A percentile compares a stretch with the other conserved stretches of the same genome.
These are phyloP conservation scores for Citrullus mucosospermus DNA, from an alignment of 306 rosid species.

Conservation along the genomic window DNA sequence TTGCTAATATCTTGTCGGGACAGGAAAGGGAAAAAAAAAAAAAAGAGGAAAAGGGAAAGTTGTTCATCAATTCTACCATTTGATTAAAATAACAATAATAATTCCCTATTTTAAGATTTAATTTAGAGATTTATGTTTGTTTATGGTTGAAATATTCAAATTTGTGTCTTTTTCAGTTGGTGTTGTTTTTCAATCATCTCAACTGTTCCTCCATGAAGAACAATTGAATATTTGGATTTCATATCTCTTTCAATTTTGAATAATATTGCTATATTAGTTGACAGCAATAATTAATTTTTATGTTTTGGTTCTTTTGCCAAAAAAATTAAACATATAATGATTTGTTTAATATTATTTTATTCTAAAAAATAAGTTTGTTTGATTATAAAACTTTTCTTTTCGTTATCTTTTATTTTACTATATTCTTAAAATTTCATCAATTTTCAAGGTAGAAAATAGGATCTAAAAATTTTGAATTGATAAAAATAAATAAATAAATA, in stretches of 20 bases:
- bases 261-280: neutral
- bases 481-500: too few relatives aligned
- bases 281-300: neutral
- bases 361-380: neutral
- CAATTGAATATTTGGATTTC: neutral
- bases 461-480: too few relatives aligned
- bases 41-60: neutral
- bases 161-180: slow-evolving; percentile 3
- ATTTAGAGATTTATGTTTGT: neutral
- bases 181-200: neutral
- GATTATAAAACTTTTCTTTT: neutral
- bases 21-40: neutral
- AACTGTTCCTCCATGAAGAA: neutral
- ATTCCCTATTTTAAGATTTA: neutral
- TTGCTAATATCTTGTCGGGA: slow-evolving; percentile 3
- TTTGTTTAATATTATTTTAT: neutral
- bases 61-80: neutral
- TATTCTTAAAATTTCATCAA: neutral
- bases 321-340: neutral
- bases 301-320: neutral
- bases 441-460: neutral
- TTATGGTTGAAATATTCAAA: neutral
- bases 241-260: neutral
- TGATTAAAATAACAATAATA: neutral
- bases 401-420: neutral